Base-by-base conservation (phyloP, 345 rosid genomes). In the Eutrema heterophyllum region DNA sequence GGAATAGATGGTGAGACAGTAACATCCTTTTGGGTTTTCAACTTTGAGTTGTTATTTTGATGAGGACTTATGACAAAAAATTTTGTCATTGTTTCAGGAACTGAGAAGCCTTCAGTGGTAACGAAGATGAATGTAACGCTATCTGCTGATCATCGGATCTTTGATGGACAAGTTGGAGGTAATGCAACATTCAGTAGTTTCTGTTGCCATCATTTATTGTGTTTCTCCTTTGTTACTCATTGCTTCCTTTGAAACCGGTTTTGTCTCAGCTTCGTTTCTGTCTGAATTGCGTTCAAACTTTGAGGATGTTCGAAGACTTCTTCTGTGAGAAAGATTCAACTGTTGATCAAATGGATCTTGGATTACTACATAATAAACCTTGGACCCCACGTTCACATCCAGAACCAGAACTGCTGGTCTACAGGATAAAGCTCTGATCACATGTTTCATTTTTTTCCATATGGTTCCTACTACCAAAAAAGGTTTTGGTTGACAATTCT, bases 81-180 rank as follows among this genome's bases (percentile, higher is more conserved):
- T 50, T 26, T 2, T 9, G 43, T 66, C 44, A 33, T 74, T 75
- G 36, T 67, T 29, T 26, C 90, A 95, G 97, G 99, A 68, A 77
- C 61, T 21, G 93, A 89, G 84, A 82, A 68, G 77, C 86, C 96
- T 75, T 86, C 84, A 0, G 84, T 88, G 12, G 83, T 95, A 73
- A 87, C 88, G 32, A 95, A 87, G 81, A 91, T 95, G 96, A 86
- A 70, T 78, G 73, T 91, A 81, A 95, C 91, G 3, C 80, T 95
- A 78, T 95, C 97, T 0, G 97, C 97, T 50, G 99, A 91, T 78
- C 97, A 95, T 79, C 92, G 97, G 36, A 90, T 95, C 60, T 91
- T 91, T 83, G 93, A 89, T 59, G 97, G 97, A 82, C 84, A 89
- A 86, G 96, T 89, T 64, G 97, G 88, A 87, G 93, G 99, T 94